A percentile compares a stretch with the other conserved stretches of the same genome.
Evolutionary conservation across 208 protist species (phyloP).

Genomic region (Crithidia fasciculata): DNA sequence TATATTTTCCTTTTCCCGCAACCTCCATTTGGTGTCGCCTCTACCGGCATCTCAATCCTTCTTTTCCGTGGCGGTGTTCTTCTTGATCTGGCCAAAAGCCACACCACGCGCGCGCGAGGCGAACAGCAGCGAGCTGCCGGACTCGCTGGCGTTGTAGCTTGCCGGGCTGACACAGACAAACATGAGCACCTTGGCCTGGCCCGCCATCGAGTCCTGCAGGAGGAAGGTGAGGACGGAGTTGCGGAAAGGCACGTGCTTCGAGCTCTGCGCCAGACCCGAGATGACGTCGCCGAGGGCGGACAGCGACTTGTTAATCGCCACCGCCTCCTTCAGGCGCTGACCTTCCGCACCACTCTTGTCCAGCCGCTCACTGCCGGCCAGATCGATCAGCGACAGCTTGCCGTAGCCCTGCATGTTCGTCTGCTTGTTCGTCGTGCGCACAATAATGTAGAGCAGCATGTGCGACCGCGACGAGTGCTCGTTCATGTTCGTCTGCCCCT

Average conservation of each 20-base stretch:
- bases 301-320: constrained; percentile 93
- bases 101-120: constrained; percentile 90
- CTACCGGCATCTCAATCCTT: constrained; percentile 20
- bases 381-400: constrained; percentile 94
- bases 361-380: constrained; percentile 93
- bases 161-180: constrained; percentile 95
- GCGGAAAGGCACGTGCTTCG: constrained; percentile 93
- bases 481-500: constrained; percentile 94
- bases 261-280: constrained; percentile 75
- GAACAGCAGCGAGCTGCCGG: constrained; percentile 88
- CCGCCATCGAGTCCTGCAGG: constrained; percentile 93
- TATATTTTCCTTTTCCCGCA: too few species aligned
- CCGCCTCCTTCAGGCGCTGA: constrained; percentile 89
- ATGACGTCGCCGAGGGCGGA: constrained; percentile 92
- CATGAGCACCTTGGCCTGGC: constrained; percentile 95
- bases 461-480: constrained; percentile 94
- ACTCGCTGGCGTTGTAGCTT: constrained; percentile 93
- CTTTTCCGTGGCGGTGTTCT: constrained; percentile 68
- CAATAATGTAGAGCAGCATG: constrained; percentile 93
- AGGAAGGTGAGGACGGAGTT: constrained; percentile 93
- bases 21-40: background rate
- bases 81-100: constrained; percentile 89
- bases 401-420: constrained; percentile 91
- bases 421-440: constrained; percentile 88
- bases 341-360: constrained; percentile 89